Conservation (phyloP, 2,329 filamentous ascomycete species). For the Fusarium virguliforme region DNA sequence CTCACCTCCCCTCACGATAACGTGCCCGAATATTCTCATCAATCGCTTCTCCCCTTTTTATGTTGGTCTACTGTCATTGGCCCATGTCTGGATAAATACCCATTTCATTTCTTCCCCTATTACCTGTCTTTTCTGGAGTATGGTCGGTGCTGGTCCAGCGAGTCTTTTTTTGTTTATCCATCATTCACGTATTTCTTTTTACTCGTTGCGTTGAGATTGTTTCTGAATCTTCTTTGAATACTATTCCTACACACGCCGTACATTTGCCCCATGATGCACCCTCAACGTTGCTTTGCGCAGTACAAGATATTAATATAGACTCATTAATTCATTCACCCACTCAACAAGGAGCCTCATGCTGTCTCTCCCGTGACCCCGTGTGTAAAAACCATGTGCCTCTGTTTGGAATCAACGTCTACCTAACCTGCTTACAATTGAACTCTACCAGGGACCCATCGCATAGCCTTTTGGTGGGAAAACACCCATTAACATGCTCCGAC, state of each 20-base stretch:
- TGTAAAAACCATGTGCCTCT: conserved; percentile 43
- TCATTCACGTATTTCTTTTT: conserved; percentile 25
- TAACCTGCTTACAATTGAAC: conserved; percentile 52
- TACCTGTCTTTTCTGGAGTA: conserved; percentile 37
- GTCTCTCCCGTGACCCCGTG: conserved; percentile 2
- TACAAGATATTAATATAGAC: conserved; percentile 18
- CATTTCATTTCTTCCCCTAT: conserved; percentile 22
- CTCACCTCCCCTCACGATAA: neutral
- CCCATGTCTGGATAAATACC: conserved; percentile 52
- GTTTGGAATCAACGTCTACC: conserved; percentile 51
- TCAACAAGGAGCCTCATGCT: neutral
- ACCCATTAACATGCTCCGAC: conserved; percentile 55
- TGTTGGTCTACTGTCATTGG: conserved; percentile 24
- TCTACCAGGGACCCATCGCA: conserved; percentile 52
- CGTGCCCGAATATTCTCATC: conserved; percentile 20
- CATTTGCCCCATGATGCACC: conserved; percentile 1
- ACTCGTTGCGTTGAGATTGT: conserved; percentile 18
- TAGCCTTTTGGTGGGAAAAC: conserved; percentile 54
- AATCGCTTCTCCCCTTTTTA: conserved; percentile 12
- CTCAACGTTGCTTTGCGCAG: neutral
- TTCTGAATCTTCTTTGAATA: conserved; percentile 23
- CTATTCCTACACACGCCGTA: conserved; percentile 13
- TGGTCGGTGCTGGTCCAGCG: conserved; percentile 35
- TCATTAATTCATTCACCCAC: conserved; percentile 12
- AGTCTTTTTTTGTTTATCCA: conserved; percentile 25